These are phyloP conservation scores for Phytophthora parvispora DNA, from an alignment of 352 stramenopile species.

Conservation along the genomic window DNA sequence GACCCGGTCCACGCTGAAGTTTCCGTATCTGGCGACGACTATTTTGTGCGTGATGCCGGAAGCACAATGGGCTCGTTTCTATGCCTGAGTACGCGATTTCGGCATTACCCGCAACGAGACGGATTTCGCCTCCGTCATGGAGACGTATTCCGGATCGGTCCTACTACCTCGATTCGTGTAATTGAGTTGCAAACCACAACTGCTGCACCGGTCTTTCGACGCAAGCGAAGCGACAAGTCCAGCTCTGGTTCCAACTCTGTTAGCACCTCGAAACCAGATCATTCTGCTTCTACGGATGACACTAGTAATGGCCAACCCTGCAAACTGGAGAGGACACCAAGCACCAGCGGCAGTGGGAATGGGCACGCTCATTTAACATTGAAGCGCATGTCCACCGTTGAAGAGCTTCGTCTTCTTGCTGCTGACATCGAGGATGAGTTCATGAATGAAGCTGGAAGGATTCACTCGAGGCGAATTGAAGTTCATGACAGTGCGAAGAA, in stretches of 20 bases:
- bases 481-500: not conserved
- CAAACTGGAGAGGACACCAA: constrained; percentile 16
- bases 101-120: constrained; percentile 76
- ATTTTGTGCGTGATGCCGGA: constrained; percentile 61
- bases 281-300: not conserved
- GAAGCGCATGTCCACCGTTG: constrained; percentile 26
- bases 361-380: not conserved
- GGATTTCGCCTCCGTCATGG: constrained; percentile 66
- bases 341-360: not conserved
- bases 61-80: constrained; percentile 67
- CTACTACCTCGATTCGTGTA: constrained; percentile 45
- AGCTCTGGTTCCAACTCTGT: constrained; percentile 9
- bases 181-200: constrained; percentile 33
- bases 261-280: constrained; percentile 2
- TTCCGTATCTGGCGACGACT: constrained; percentile 68
- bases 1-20: constrained; percentile 75
- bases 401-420: constrained; percentile 30
- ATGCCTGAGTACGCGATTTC: constrained; percentile 77
- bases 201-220: not conserved
- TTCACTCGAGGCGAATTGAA: not conserved
- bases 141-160: constrained; percentile 62
- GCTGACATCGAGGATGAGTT: constrained; percentile 36
- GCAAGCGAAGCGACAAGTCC: not conserved
- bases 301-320: not conserved
- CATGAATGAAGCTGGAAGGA: constrained; percentile 14